Evolutionary conservation across 176 grass and related monocot genomes (phyloP).

Genomic region (Hordeum vulgare): DNA sequence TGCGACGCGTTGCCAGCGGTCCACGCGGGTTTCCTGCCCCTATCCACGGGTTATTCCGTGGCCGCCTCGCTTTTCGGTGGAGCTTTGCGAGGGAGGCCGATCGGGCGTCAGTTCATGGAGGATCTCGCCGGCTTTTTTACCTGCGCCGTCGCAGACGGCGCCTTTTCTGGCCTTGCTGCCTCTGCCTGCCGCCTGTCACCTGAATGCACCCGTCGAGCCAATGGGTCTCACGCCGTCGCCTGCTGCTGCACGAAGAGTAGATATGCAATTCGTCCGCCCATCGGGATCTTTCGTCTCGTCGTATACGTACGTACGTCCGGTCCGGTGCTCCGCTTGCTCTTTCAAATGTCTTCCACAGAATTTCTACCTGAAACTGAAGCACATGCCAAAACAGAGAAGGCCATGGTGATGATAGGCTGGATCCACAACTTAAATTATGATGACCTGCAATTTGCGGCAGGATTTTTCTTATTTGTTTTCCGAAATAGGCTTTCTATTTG

Average conservation of each 20-base stretch:
- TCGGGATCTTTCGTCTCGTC: too few relatives aligned
- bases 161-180: slow-evolving; percentile 14
- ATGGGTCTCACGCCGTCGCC: neutral
- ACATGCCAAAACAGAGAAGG: too few relatives aligned
- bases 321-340: neutral
- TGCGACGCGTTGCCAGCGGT: neutral
- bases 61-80: neutral
- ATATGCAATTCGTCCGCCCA: too few relatives aligned
- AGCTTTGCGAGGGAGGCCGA: slow-evolving; percentile 1
- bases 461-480: too few relatives aligned
- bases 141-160: neutral
- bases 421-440: too few relatives aligned
- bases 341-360: too few relatives aligned
- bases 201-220: neutral
- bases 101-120: slow-evolving; percentile 24
- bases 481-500: too few relatives aligned
- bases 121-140: slow-evolving; percentile 21
- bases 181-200: slow-evolving; percentile 14
- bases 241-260: neutral
- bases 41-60: neutral
- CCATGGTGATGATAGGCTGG: too few relatives aligned
- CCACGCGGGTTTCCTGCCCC: neutral
- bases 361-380: too few relatives aligned
- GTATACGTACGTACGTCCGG: too few relatives aligned
- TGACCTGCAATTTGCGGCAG: too few relatives aligned